Percentiles rank a stretch among this genome's conserved stretches.
Conservation (phyloP, 495 filamentous ascomycete species). For the Diplogelasinospora grovesii region DNA sequence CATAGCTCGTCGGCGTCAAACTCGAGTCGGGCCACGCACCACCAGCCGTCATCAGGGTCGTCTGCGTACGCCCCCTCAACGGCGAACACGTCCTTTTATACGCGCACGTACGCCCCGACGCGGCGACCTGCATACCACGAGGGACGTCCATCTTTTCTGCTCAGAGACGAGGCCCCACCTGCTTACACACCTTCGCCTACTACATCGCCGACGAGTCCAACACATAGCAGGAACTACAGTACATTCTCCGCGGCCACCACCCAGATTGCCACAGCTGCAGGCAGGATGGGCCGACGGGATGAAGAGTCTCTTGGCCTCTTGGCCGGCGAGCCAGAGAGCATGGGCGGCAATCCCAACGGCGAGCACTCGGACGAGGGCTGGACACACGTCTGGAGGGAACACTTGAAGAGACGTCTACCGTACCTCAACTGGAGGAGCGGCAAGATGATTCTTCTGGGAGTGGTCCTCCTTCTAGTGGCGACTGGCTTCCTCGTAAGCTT, state of each 20-base stretch:
- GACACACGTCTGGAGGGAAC: slow-evolving; percentile 22
- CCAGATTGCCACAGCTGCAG: neutral
- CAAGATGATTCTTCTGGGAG: slow-evolving; percentile 12
- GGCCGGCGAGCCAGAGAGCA: slow-evolving; percentile 34
- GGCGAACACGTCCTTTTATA: slow-evolving; percentile 16
- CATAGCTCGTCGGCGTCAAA: neutral
- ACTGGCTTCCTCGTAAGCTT: slow-evolving; percentile 21
- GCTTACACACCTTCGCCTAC: slow-evolving; percentile 39
- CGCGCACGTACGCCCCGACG: slow-evolving; percentile 13
- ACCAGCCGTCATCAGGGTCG: slow-evolving; percentile 14
- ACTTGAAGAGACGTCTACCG: slow-evolving; percentile 22
- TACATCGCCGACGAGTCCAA: slow-evolving; percentile 20
- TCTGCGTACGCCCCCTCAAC: slow-evolving; percentile 15
- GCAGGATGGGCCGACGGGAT: slow-evolving; percentile 32
- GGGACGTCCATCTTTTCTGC: slow-evolving; percentile 22
- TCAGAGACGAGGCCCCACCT: slow-evolving; percentile 39
- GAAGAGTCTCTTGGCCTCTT: slow-evolving; percentile 33
- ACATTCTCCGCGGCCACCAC: slow-evolving; percentile 25
- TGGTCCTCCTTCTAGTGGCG: slow-evolving; percentile 25
- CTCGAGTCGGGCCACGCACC: slow-evolving; percentile 14
- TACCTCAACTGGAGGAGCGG: slow-evolving; percentile 17
- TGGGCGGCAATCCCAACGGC: slow-evolving; percentile 17
- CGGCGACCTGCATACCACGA: slow-evolving; percentile 9
- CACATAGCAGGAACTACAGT: slow-evolving; percentile 33
- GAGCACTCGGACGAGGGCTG: neutral